These are phyloP conservation scores for Fusarium sp. DNA, from an alignment of 2,329 filamentous ascomycete genomes.

Conservation along the genomic window DNA sequence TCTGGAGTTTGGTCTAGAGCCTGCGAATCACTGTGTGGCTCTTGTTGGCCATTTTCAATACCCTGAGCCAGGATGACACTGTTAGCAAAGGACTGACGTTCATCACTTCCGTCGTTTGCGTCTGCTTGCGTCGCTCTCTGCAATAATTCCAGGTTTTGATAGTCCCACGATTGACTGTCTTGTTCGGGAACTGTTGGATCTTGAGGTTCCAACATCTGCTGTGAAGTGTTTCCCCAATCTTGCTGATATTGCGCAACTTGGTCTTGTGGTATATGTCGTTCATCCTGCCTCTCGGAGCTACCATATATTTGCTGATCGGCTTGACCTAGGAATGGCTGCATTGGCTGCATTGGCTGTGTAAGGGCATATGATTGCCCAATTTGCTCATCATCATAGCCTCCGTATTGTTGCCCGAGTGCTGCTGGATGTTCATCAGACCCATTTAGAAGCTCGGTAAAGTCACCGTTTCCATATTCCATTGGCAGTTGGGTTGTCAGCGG, in stretches of 20 bases:
- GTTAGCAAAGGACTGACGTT: not conserved
- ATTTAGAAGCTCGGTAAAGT: not conserved
- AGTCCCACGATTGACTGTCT: not conserved
- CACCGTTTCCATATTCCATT: too few species aligned
- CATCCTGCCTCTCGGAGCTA: not conserved
- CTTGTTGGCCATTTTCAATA: not conserved
- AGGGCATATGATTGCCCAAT: too few species aligned
- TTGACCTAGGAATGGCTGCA: not conserved
- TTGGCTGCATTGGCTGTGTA: too few species aligned
- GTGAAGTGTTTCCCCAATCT: not conserved
- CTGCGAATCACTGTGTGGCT: not conserved
- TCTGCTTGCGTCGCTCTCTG: too few species aligned
- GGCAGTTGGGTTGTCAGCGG: not conserved
- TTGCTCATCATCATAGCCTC: not conserved
- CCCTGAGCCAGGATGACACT: not conserved
- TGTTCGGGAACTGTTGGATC: not conserved
- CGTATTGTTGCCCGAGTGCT: not conserved
- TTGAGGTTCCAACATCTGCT: not conserved
- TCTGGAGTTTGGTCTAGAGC: not conserved
- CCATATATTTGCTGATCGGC: not conserved
- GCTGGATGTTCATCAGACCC: not conserved
- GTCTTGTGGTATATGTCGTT: not conserved
- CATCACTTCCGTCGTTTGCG: not conserved
- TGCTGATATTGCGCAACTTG: not conserved
- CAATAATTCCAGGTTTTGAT: not conserved